Evolutionary conservation across 306 rosid genomes (phyloP).

Genomic region (Styphnolobium japonicum): DNA sequence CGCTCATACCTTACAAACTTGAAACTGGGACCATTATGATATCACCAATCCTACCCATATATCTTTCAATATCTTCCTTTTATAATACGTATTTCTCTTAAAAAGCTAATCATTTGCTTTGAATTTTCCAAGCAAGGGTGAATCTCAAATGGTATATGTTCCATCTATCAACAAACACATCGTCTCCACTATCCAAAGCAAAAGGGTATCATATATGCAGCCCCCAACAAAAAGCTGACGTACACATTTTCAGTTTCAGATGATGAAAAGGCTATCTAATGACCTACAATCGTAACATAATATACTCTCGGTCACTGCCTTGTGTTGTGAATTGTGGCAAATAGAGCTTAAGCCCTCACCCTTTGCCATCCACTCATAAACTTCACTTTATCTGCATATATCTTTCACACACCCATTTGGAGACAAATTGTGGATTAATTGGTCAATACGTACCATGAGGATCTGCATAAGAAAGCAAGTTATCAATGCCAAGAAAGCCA

Average conservation of each 20-base stretch:
- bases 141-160: conserved; percentile 66
- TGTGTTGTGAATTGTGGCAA: not conserved
- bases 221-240: conserved; percentile 47
- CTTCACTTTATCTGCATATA: not conserved
- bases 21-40: conserved; percentile 43
- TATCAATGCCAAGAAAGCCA: conserved; percentile 43
- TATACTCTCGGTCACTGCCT: not conserved
- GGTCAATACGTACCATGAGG: conserved; percentile 25
- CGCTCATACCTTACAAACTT: conserved; percentile 21
- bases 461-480: conserved; percentile 31
- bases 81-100: not conserved
- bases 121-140: conserved; percentile 55
- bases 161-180: conserved; percentile 54
- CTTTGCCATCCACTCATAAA: not conserved
- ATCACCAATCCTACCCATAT: conserved; percentile 24
- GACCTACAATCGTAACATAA: conserved; percentile 20
- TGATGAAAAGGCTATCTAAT: conserved; percentile 40
- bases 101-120: conserved; percentile 72
- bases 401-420: not conserved
- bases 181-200: conserved; percentile 62
- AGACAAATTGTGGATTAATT: not conserved
- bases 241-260: conserved; percentile 30
- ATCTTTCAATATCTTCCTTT: conserved; percentile 1
- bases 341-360: not conserved
- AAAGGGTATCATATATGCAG: conserved; percentile 51